Evolutionary conservation across 2,329 filamentous ascomycete genomes (phyloP), one percentile per base, ranked within the genome.

Genomic region (Verticillium tricorpus): DNA sequence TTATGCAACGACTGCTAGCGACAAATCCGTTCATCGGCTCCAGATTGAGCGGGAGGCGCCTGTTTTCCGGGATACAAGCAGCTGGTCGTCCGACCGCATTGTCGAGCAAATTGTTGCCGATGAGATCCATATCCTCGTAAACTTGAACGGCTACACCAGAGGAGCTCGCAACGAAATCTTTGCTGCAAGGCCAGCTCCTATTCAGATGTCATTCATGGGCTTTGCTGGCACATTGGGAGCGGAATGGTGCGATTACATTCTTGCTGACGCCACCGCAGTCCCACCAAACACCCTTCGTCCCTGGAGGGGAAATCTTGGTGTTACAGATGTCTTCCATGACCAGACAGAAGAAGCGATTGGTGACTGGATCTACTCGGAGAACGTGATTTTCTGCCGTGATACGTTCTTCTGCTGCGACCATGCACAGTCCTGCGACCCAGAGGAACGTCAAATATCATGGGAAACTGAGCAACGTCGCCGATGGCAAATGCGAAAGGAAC

Each of bases 141-240:
- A 99, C 66, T 82, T 99, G n/a, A 99, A 99, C 69, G 95, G 95
- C 12, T 99, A 99, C 74, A 99, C 95, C 0, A 85, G 95, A 60
- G 95, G 95, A 34, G 95, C 95, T n/a, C 87, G 93, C 28, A 99
- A 99, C 69, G 95, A 99, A 72, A 89, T 99, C 4, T 99, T 99
- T 73, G 95, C 95, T 25, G 95, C 95, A 25, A 87, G 96, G 31
- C 92, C 95, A 17, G 93, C 93, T 2, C 95, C 95, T 0, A 92
- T 99, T 54, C 95, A 99, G 67, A 99, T 99, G 95, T 97, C 95
- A 0, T 99, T 99, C 71, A 99, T 99, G 95, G 95, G 95, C 0
- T 99, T 99, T 72, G 95, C 95, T 0, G 95, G 95, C 11, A 97
- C 94, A 0, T 80, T 99, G 1, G 95, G 95, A 6, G 95, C 95